Conservation (phyloP, 1,284 basidiomycete genomes). For the Rugosomyces carneus region DNA sequence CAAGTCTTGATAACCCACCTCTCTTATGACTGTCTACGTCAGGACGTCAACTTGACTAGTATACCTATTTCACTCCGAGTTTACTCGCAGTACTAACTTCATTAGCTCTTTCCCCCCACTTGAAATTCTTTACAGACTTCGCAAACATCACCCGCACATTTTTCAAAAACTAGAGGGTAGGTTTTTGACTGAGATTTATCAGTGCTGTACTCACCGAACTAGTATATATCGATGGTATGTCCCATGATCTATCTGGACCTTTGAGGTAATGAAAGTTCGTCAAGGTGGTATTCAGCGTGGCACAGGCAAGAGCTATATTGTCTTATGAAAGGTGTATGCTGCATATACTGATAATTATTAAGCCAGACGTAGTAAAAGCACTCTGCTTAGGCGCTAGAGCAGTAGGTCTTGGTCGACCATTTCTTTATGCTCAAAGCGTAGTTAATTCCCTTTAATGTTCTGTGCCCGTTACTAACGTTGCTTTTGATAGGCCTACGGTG, state of each 20-base stretch:
- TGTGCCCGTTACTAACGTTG: neutral
- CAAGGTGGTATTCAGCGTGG: conserved; percentile 75
- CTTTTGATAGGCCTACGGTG: conserved; percentile 65
- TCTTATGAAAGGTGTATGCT: neutral
- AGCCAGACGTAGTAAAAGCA: conserved; percentile 80
- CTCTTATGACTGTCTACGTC: conserved; percentile 8
- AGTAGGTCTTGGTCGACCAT: conserved; percentile 84
- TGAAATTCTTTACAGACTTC: conserved; percentile 72
- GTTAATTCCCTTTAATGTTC: conserved; percentile 7
- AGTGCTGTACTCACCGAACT: neutral
- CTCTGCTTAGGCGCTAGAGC: conserved; percentile 87
- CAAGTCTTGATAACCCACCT: conserved; percentile 3
- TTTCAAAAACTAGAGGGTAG: conserved; percentile 66
- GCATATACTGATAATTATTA: neutral
- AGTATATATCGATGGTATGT: conserved; percentile 81
- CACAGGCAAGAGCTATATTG: conserved; percentile 42
- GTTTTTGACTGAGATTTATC: conserved; percentile 3
- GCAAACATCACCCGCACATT: conserved; percentile 68
- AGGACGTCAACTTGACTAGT: conserved; percentile 83
- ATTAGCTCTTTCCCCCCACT: conserved; percentile 62
- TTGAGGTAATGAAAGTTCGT: neutral
- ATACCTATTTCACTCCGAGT: conserved; percentile 20
- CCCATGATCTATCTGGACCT: neutral
- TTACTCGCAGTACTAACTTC: neutral
- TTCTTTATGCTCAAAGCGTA: conserved; percentile 88